Conservation (phyloP, 2,329 filamentous ascomycete genomes). For the Neophaeococcomyces aloes region DNA sequence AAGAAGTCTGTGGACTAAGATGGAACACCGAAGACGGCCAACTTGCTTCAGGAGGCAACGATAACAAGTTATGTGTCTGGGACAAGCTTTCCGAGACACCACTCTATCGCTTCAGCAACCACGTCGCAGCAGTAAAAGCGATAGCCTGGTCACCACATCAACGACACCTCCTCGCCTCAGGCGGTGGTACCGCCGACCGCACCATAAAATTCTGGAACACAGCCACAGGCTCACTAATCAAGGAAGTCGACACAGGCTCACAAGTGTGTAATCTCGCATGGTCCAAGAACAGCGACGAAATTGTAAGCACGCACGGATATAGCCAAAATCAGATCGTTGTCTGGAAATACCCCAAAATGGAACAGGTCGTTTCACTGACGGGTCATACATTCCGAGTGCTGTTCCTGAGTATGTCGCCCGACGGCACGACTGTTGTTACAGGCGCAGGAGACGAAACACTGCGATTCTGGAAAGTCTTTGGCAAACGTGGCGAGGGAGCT, state of each 20-base stretch:
- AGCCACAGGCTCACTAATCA: conserved; percentile 64
- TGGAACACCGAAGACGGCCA: conserved; percentile 97
- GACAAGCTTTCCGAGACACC: conserved; percentile 90
- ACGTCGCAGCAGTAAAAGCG: conserved; percentile 92
- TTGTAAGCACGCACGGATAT: conserved; percentile 94
- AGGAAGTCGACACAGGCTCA: conserved; percentile 89
- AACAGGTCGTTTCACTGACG: conserved; percentile 86
- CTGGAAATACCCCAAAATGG: conserved; percentile 99
- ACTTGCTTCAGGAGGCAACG: conserved; percentile 88
- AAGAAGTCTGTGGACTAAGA: conserved; percentile 91
- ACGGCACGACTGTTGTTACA: conserved; percentile 86
- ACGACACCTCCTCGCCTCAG: conserved; percentile 83
- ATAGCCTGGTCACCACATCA: conserved; percentile 98
- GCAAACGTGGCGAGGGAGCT: conserved; percentile 54
- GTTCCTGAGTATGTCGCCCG: conserved; percentile 94
- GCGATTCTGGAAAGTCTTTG: conserved; percentile 94
- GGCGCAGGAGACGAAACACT: conserved; percentile 94
- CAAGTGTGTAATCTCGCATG: conserved; percentile 98
- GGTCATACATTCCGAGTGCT: conserved; percentile 94
- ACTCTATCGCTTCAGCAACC: conserved; percentile 85
- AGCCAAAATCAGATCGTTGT: conserved; percentile 98
- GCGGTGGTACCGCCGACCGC: conserved; percentile 88
- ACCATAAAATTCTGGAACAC: conserved; percentile 99
- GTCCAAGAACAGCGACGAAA: conserved; percentile 95
- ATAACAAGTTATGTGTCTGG: conserved; percentile 99